These are phyloP conservation scores for Ogataea glucozyma DNA, from an alignment of 805 yeast species.

Conservation along the genomic window DNA sequence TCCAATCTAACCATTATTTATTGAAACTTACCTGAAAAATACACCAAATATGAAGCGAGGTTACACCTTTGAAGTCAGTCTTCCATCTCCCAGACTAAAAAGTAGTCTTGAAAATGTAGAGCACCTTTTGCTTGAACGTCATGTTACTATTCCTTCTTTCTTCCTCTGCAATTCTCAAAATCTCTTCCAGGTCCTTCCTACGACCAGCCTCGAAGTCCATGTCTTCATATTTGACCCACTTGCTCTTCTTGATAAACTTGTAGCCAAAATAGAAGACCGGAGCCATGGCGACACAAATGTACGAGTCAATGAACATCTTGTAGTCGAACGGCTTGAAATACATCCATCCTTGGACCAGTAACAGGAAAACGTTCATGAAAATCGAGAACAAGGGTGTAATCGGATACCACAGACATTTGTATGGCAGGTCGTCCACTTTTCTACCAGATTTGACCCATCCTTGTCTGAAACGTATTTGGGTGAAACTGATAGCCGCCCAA, in stretches of 20 bases:
- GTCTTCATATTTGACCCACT: conserved; percentile 40
- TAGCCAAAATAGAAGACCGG: conserved; percentile 39
- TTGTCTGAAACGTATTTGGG: conserved; percentile 57
- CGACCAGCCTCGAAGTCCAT: conserved; percentile 55
- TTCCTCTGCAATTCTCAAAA: conserved; percentile 2
- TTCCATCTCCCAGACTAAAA: neutral
- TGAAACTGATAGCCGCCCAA: conserved; percentile 61
- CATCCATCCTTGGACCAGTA: conserved; percentile 67
- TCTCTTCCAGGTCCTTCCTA: conserved; percentile 37
- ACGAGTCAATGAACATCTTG: conserved; percentile 58
- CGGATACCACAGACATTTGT: conserved; percentile 52
- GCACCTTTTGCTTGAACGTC: neutral
- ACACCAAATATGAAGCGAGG: neutral
- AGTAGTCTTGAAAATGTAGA: neutral
- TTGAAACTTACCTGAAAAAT: neutral
- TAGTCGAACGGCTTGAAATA: conserved; percentile 59
- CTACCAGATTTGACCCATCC: conserved; percentile 47
- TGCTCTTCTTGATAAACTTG: conserved; percentile 8
- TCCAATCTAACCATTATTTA: too few relatives aligned
- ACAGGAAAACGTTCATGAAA: conserved; percentile 50
- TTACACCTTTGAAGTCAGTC: too few relatives aligned
- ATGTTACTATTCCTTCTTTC: neutral
- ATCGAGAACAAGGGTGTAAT: conserved; percentile 50
- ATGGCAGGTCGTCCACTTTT: conserved; percentile 51
- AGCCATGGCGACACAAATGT: conserved; percentile 62